Percentiles rank a stretch among this genome's conserved stretches.
Conservation (phyloP, 371 early-diverging fungal genomes). For the Neoconidiobolus thromboides region DNA sequence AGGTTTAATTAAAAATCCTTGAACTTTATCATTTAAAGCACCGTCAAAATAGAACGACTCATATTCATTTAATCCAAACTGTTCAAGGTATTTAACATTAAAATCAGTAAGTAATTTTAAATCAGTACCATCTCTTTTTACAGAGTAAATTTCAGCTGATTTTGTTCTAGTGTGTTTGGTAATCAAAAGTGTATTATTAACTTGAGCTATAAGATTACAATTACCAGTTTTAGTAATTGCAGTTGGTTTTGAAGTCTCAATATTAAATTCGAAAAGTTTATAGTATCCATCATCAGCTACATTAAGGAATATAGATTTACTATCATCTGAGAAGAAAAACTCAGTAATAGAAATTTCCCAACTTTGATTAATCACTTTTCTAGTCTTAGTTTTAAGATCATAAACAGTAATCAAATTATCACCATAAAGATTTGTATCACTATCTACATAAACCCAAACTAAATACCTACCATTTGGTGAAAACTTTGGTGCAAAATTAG, state of each 20-base stretch:
- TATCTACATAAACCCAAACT: conserved; percentile 51
- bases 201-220: conserved; percentile 15
- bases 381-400: conserved; percentile 9
- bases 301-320: conserved; percentile 24
- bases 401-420: conserved; percentile 39
- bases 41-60: conserved; percentile 51
- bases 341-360: conserved; percentile 47
- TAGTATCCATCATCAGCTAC: conserved; percentile 36
- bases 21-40: conserved; percentile 34
- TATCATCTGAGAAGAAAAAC: conserved; percentile 30
- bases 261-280: conserved; percentile 25
- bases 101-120: conserved; percentile 13
- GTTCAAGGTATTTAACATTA: conserved; percentile 13
- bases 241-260: conserved; percentile 16
- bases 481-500: conserved; percentile 37
- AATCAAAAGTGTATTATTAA: conserved; percentile 21
- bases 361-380: conserved; percentile 20
- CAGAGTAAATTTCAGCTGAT: conserved; percentile 19
- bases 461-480: conserved; percentile 33
- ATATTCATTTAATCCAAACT: conserved; percentile 11
- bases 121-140: conserved; percentile 16
- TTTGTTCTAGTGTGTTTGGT: conserved; percentile 21
- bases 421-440: conserved; percentile 53
- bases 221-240: not conserved
- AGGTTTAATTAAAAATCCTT: conserved; percentile 54